Evolutionary conservation across 2,329 filamentous ascomycete species (phyloP).

Genomic region (Pezicula rhizophila): DNA sequence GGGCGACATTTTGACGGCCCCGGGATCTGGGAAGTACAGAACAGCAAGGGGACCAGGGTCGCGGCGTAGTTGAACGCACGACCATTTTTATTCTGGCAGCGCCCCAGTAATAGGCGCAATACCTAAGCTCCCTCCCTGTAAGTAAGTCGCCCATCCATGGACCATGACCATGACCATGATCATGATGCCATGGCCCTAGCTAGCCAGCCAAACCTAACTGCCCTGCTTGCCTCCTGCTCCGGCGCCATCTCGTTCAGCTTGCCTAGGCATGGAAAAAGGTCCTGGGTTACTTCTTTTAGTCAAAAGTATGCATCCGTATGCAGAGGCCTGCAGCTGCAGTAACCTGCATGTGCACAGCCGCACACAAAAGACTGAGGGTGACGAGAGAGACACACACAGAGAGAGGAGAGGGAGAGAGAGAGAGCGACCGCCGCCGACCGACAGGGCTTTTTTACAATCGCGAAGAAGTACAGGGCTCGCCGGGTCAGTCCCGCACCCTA

Average conservation of each 20-base stretch:
- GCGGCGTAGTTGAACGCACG: constrained; percentile 7
- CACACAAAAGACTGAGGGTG: neutral
- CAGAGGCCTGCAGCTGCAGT: neutral
- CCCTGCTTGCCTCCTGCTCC: too few relatives aligned
- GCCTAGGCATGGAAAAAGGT: too few relatives aligned
- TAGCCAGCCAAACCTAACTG: too few relatives aligned
- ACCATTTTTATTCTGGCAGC: neutral
- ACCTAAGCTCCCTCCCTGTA: neutral
- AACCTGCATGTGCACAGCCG: constrained; percentile 2
- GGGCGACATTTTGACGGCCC: constrained; percentile 11
- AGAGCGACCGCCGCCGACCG: too few relatives aligned
- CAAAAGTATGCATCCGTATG: neutral
- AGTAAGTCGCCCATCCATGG: neutral
- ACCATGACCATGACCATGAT: neutral
- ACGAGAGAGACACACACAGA: too few relatives aligned
- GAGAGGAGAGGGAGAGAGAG: neutral
- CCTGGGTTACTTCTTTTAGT: neutral
- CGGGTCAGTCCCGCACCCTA: neutral
- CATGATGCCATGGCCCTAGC: too few relatives aligned
- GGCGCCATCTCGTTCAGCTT: too few relatives aligned
- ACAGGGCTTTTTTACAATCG: neutral
- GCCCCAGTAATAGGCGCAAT: neutral
- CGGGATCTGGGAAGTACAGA: constrained; percentile 5
- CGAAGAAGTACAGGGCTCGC: neutral
- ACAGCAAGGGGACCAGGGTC: neutral